A percentile compares a stretch with the other conserved stretches of the same genome.
These are phyloP conservation scores for Perkinsus marinus DNA, from an alignment of 169 alveolate genomes.

Conservation along the genomic window DNA sequence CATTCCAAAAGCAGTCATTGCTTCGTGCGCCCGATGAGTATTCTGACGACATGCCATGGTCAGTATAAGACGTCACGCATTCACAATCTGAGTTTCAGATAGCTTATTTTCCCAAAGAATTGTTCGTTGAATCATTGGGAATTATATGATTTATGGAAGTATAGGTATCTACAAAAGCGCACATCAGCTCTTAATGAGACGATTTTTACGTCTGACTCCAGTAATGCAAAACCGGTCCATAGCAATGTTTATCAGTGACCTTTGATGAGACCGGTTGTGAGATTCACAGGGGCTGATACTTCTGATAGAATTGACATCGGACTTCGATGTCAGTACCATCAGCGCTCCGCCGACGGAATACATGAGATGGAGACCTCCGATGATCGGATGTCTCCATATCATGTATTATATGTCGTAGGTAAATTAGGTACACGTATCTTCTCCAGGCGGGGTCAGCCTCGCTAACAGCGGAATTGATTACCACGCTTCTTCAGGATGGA, in stretches of 20 bases:
- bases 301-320: constrained; percentile 64
- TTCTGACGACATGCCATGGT: neutral
- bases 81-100: constrained; percentile 20
- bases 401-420: constrained; percentile 56
- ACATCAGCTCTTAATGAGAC: constrained; percentile 66
- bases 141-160: constrained; percentile 64
- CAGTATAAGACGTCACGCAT: too few species aligned
- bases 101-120: constrained; percentile 43
- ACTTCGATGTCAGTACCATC: too few species aligned
- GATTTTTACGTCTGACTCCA: constrained; percentile 49
- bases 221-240: neutral
- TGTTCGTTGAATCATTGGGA: constrained; percentile 54
- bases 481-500: too few species aligned
- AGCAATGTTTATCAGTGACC: neutral
- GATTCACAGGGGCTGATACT: constrained; percentile 70
- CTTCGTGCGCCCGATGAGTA: constrained; percentile 42
- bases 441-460: too few species aligned
- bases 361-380: constrained; percentile 62
- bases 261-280: constrained; percentile 37
- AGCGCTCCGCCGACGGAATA: too few species aligned
- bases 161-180: constrained; percentile 64
- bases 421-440: too few species aligned
- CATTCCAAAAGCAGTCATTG: constrained; percentile 64
- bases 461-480: too few species aligned
- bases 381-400: constrained; percentile 66